Percentiles rank a stretch among this genome's conserved stretches.
Evolutionary conservation across 2,329 filamentous ascomycete species (phyloP).

Genomic region (Elsinoe perseae): DNA sequence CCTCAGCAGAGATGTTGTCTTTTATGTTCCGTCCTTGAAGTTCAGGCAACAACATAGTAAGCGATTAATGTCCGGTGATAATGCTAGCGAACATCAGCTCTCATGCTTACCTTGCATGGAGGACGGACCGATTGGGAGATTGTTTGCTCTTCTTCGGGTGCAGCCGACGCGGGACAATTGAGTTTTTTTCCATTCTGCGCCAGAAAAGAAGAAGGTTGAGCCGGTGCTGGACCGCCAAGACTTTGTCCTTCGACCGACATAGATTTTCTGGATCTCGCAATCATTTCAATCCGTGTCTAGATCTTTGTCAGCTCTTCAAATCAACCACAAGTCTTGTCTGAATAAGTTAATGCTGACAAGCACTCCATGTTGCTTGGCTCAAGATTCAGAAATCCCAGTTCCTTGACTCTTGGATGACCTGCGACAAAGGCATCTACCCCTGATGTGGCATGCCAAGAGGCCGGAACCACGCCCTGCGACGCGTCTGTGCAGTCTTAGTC

Average conservation of each 20-base stretch:
- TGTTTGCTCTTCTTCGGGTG: neutral
- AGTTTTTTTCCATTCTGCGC: neutral
- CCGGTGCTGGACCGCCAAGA: neutral
- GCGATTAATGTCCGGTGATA: neutral
- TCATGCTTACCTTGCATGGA: too few species aligned
- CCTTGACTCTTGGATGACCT: neutral
- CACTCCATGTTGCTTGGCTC: neutral
- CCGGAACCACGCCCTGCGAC: conserved; percentile 7
- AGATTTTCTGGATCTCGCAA: neutral
- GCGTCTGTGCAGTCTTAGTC: conserved; percentile 8
- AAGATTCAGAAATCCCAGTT: neutral
- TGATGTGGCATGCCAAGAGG: conserved; percentile 7
- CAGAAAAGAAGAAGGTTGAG: neutral
- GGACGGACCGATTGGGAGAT: too few species aligned
- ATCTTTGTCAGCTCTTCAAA: neutral
- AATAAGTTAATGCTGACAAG: neutral
- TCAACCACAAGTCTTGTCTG: neutral
- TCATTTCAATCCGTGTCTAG: neutral
- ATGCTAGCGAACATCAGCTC: too few species aligned
- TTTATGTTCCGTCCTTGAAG: too few species aligned
- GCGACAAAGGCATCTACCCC: neutral
- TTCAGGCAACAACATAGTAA: neutral
- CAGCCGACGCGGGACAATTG: neutral
- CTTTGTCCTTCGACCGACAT: neutral
- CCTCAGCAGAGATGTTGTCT: too few species aligned